These are phyloP conservation scores for Boletellus emodensis DNA, from an alignment of 768 basidiomycete genomes.

Conservation along the genomic window DNA sequence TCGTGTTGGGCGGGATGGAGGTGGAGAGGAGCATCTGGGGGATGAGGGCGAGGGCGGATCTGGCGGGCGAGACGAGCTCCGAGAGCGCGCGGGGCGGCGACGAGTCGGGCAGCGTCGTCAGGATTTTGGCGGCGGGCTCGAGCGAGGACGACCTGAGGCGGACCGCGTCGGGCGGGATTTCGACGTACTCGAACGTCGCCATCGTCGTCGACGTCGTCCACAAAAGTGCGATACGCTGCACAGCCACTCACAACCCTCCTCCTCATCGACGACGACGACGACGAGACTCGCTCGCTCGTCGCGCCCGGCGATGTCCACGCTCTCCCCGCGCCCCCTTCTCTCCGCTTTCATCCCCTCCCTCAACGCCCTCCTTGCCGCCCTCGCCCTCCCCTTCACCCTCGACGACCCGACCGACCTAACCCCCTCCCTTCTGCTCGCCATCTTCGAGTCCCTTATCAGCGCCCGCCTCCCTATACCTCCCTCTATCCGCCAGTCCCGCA, in stretches of 20 bases:
- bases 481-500: constrained; percentile 35
- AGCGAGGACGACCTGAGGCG: constrained; percentile 28
- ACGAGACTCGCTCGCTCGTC: no score
- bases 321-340: constrained; percentile 2
- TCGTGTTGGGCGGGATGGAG: constrained; percentile 8
- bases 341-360: constrained; percentile 28
- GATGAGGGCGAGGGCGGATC: constrained; percentile 34
- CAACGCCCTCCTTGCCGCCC: constrained; percentile 43
- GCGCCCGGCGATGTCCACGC: no score
- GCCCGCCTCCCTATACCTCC: constrained; percentile 47
- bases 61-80: constrained; percentile 21
- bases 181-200: constrained; percentile 38
- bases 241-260: no score
- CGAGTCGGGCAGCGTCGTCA: constrained; percentile 37
- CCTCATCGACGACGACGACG: no score
- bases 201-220: constrained; percentile 9
- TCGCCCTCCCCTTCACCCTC: constrained; percentile 45
- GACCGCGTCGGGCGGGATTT: constrained; percentile 38
- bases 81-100: constrained; percentile 8
- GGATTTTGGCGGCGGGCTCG: constrained; percentile 39
- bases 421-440: constrained; percentile 64
- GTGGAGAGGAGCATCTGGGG: constrained; percentile 35
- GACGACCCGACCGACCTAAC: constrained; percentile 60
- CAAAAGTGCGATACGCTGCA: no score
- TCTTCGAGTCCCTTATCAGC: constrained; percentile 60